Conservation (phyloP, 2,329 filamentous ascomycete genomes). For the Penicillium sp. region DNA sequence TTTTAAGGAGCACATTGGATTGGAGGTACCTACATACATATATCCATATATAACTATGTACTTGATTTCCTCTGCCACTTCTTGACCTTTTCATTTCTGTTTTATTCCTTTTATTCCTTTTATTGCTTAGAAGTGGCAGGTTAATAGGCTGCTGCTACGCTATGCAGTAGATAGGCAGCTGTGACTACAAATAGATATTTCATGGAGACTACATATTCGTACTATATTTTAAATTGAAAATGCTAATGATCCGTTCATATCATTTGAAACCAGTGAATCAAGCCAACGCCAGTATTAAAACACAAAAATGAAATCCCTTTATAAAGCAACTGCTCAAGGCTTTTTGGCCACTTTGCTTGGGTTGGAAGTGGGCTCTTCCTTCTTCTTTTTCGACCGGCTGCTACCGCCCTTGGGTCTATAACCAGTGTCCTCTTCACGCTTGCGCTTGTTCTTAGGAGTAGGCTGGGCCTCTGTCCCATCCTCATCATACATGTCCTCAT, state of each 20-base stretch:
- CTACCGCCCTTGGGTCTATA: slow-evolving; percentile 50
- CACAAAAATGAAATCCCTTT: slow-evolving; percentile 7
- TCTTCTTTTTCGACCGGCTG: slow-evolving; percentile 42
- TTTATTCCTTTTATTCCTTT: no score
- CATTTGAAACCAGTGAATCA: background rate
- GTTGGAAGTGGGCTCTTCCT: slow-evolving; percentile 40
- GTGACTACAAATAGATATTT: background rate
- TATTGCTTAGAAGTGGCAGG: no score
- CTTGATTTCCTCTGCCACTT: no score
- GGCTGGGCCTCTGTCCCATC: slow-evolving; percentile 44
- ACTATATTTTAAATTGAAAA: background rate
- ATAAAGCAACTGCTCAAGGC: slow-evolving; percentile 13
- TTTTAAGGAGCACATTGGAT: background rate
- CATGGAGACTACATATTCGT: background rate
- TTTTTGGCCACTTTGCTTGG: slow-evolving; percentile 36
- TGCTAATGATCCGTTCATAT: background rate
- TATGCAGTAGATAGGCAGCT: no score
- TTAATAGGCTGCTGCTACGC: no score
- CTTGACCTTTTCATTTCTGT: no score
- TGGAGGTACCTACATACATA: no score
- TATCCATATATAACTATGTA: no score
- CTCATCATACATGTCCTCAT: slow-evolving; percentile 46
- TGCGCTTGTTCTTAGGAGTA: slow-evolving; percentile 46
- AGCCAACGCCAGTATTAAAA: slow-evolving; percentile 18
- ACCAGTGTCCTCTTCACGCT: slow-evolving; percentile 49